A percentile compares a stretch with the other conserved stretches of the same genome.
Conservation (phyloP, 257 asterid species). For the Penstemon davidsonii region DNA sequence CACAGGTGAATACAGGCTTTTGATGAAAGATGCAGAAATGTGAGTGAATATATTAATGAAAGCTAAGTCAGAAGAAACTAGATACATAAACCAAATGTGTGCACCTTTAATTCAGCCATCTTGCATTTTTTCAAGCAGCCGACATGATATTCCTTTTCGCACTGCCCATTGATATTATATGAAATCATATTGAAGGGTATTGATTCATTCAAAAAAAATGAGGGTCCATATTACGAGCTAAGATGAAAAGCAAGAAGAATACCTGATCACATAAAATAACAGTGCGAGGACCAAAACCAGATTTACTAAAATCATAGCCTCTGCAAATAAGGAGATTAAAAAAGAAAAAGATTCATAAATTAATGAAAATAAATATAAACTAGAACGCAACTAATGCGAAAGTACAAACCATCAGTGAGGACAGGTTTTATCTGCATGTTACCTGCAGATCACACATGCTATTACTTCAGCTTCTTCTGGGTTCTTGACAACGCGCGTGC, state of each 20-base stretch:
- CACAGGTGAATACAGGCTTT: constrained; percentile 23
- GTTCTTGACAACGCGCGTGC: constrained; percentile 78
- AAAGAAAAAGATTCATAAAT: neutral
- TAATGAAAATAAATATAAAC: constrained; percentile 3
- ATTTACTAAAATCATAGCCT: constrained; percentile 90
- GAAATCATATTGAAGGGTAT: constrained; percentile 26
- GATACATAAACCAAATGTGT: constrained; percentile 24
- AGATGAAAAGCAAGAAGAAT: constrained; percentile 31
- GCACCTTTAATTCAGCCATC: constrained; percentile 93
- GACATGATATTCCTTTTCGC: constrained; percentile 97
- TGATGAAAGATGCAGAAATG: neutral
- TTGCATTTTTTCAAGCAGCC: constrained; percentile 93
- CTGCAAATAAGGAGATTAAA: constrained; percentile 42
- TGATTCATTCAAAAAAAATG: neutral
- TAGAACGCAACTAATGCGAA: constrained; percentile 1
- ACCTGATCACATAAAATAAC: constrained; percentile 99
- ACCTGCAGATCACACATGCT: constrained; percentile 99
- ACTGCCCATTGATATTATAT: constrained; percentile 43
- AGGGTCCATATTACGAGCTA: neutral
- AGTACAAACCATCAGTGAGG: neutral
- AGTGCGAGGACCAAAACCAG: constrained; percentile 99
- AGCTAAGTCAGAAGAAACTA: no score
- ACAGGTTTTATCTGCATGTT: constrained; percentile 16
- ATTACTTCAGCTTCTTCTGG: constrained; percentile 93
- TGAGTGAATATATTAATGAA: no score